phyloP scores from a whole-genome alignment of 1,284 basidiomycete genomes.

The Moniliella sp. region DNA sequence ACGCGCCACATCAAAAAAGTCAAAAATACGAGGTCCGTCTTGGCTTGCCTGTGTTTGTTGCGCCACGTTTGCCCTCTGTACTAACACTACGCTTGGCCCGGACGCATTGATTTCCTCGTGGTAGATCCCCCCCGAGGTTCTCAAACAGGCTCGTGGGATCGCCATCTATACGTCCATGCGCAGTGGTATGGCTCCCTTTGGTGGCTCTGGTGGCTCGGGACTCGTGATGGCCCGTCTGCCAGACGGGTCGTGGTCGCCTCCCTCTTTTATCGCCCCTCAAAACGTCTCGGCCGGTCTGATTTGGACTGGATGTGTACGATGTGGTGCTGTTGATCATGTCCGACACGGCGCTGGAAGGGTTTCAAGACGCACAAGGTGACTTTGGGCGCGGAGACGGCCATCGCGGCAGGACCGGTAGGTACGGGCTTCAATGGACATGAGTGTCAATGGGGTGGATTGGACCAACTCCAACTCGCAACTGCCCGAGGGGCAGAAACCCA shows the following conservation, averaged over 20 bases:
- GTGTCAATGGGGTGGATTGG: no score
- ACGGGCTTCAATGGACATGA: conserved; percentile 30
- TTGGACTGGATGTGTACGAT: conserved; percentile 34
- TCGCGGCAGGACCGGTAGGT: conserved; percentile 32
- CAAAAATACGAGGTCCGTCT: no score
- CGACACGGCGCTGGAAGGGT: conserved; percentile 20
- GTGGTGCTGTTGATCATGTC: conserved; percentile 32
- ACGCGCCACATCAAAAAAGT: no score
- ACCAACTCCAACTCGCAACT: no score
- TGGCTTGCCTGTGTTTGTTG: no score
- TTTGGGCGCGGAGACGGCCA: conserved; percentile 25
- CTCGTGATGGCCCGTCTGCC: conserved; percentile 24
- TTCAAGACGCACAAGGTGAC: conserved; percentile 26
- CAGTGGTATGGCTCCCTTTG: conserved; percentile 58
- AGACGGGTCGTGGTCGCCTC: conserved; percentile 50
- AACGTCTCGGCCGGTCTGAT: no score
- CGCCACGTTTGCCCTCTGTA: no score
- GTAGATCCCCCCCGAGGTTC: no score
- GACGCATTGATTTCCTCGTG: no score
- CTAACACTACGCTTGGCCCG: no score
- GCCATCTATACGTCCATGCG: conserved; percentile 79
- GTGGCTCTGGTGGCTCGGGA: conserved; percentile 22
- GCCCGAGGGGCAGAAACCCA: no score
- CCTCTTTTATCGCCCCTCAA: no score
- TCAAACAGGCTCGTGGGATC: conserved; percentile 64